Evolutionary conservation across 140 eudicot genomes (phyloP).

Genomic region (Eryngium alpinum): DNA sequence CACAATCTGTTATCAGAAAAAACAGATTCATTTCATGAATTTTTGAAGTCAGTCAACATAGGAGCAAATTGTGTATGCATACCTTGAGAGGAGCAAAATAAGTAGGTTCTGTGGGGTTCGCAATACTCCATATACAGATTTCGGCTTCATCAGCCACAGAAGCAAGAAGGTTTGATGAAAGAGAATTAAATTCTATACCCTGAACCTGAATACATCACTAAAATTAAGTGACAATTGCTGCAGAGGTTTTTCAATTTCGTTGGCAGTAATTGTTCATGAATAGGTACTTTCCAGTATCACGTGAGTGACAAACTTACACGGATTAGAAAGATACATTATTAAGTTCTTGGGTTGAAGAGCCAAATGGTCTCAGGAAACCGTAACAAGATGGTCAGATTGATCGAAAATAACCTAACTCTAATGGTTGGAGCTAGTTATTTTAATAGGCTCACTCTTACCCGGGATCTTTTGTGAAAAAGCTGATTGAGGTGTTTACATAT

Average conservation of each 20-base stretch:
- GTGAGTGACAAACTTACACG: neutral
- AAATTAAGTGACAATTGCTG: neutral
- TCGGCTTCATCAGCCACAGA: slow-evolving; percentile 20
- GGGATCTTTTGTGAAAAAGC: neutral
- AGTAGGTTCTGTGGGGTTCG: slow-evolving; percentile 69
- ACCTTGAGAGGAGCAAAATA: slow-evolving; percentile 95
- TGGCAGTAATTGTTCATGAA: slow-evolving; percentile 12
- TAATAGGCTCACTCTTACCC: slow-evolving; percentile 9
- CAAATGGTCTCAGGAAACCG: slow-evolving; percentile 29
- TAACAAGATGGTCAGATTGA: slow-evolving; percentile 28
- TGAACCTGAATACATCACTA: slow-evolving; percentile 62
- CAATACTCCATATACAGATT: slow-evolving; percentile 75
- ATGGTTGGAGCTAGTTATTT: slow-evolving; percentile 17
- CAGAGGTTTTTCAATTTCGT: slow-evolving; percentile 4
- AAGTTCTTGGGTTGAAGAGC: slow-evolving; percentile 19
- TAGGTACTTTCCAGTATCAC: neutral
- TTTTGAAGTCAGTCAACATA: too few relatives aligned
- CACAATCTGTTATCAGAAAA: too few relatives aligned
- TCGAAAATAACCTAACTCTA: slow-evolving; percentile 40
- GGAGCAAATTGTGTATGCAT: neutral
- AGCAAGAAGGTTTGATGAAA: slow-evolving; percentile 81
- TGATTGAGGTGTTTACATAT: neutral
- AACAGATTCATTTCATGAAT: too few relatives aligned
- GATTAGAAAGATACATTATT: slow-evolving; percentile 11
- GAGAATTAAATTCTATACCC: slow-evolving; percentile 83